Base-by-base conservation (phyloP, 352 stramenopile genomes). In the Pythium grandisporangium region DNA sequence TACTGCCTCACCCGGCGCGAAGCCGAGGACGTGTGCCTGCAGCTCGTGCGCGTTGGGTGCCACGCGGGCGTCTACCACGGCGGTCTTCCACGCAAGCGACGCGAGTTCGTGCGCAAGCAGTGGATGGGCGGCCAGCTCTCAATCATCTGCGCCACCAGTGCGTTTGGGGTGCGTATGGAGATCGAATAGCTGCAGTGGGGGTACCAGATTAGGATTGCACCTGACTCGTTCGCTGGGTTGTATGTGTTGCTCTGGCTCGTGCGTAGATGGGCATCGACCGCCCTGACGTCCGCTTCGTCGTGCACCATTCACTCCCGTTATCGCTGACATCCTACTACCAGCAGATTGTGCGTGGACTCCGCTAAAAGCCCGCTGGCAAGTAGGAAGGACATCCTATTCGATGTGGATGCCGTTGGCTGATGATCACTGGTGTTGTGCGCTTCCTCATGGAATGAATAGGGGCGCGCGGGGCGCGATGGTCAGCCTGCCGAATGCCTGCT, bases 181-280 rank as follows among this genome's bases (percentile, higher is more conserved):
- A n/a, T n/a, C n/a, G n/a, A n/a, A n/a, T n/a, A n/a, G n/a, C n/a
- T n/a, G n/a, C n/a, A 35, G 59, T 58, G 3, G 1, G 0, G 27
- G 3, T 30, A 4, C 13, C 34, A 51, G 16, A 21, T 23, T 11
- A 34, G 44, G 10, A 37, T 36, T 10, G n/a, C 22, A 26, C n/a
- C n/a, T n/a, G n/a, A n/a, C n/a, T n/a, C n/a, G n/a, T n/a, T n/a
- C n/a, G n/a, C n/a, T n/a, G n/a, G 13, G 2, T 21, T 20, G 13
- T 37, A 12, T 50, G 12, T 38, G 16, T 38, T 38, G 40, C 42
- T 4, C 26, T 46, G 35, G 13, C 37, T 52, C 5, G 41, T 36
- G 16, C 29, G 29, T 58, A 91, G 78, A 86, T 91, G 75, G 78
- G 78, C 5, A 88, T 91, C 23, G 78, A 89, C 43, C 68, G 71